Percentiles rank a stretch among this genome's conserved stretches.
Conservation (phyloP, 805 yeast genomes). For the Aciculoconidium aculeatum region DNA sequence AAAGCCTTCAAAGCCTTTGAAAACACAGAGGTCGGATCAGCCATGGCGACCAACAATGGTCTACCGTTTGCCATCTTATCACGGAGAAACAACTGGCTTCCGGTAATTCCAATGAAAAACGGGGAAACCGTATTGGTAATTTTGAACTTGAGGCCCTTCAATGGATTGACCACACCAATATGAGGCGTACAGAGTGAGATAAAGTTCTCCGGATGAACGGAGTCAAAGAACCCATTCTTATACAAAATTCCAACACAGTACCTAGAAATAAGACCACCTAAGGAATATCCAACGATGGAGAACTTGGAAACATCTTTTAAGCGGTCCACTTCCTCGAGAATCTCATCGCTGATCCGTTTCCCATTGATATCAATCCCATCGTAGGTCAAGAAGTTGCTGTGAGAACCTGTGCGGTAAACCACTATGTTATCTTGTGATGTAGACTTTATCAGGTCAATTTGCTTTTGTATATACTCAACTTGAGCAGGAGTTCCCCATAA, state of each 20-base stretch:
- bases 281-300: conserved; percentile 79
- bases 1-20: conserved; percentile 50
- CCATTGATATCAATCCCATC: conserved; percentile 90
- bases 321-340: conserved; percentile 23
- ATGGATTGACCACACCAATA: conserved; percentile 61
- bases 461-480: conserved; percentile 53
- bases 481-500: conserved; percentile 77
- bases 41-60: conserved; percentile 64
- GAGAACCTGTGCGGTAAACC: conserved; percentile 51
- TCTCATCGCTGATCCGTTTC: conserved; percentile 64
- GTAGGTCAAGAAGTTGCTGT: conserved; percentile 71
- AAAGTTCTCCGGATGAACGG: conserved; percentile 52
- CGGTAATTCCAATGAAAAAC: conserved; percentile 60
- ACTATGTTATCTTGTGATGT: conserved; percentile 18
- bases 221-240: conserved; percentile 45
- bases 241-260: conserved; percentile 72
- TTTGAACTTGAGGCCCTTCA: conserved; percentile 25
- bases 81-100: conserved; percentile 64
- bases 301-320: conserved; percentile 47
- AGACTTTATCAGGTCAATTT: conserved; percentile 26
- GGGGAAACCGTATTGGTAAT: conserved; percentile 64
- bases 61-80: conserved; percentile 26
- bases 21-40: conserved; percentile 56
- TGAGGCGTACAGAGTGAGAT: conserved; percentile 51
- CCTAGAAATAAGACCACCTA: conserved; percentile 82